Evolutionary conservation across 495 filamentous ascomycete genomes (phyloP).

Genomic region (Symbiotaphrina buchneri): DNA sequence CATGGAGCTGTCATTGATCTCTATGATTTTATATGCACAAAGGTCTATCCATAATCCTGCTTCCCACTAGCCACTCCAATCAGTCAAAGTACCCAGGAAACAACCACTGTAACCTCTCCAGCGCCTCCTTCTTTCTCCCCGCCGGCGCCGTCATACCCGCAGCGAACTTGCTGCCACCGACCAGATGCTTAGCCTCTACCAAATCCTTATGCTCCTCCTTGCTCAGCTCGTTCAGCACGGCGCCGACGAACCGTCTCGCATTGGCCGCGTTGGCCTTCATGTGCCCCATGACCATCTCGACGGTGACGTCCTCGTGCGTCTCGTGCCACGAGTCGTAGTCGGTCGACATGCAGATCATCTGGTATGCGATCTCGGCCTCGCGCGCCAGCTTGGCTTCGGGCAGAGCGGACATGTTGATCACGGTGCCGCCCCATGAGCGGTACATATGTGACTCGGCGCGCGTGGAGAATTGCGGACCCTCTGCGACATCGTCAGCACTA

Average conservation of each 20-base stretch:
- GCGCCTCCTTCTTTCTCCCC: constrained; percentile 16
- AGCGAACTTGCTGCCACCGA: constrained; percentile 34
- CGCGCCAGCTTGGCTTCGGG: constrained; percentile 90
- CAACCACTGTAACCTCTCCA: constrained; percentile 52
- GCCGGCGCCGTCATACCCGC: constrained; percentile 15
- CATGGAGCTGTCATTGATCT: too few species aligned
- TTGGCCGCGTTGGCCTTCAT: constrained; percentile 86
- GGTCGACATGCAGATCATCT: constrained; percentile 98
- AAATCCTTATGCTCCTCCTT: constrained; percentile 53
- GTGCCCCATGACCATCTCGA: constrained; percentile 92
- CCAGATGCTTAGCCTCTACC: constrained; percentile 57
- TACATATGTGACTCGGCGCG: constrained; percentile 90
- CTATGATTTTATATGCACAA: too few species aligned
- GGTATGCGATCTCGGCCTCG: constrained; percentile 90
- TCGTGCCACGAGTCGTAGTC: constrained; percentile 93
- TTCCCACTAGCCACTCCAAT: too few species aligned
- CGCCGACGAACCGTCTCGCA: constrained; percentile 62
- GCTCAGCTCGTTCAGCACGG: constrained; percentile 67
- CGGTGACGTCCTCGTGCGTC: constrained; percentile 54
- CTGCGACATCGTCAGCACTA: constrained; percentile 13
- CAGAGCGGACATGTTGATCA: constrained; percentile 96
- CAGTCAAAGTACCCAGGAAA: too few species aligned
- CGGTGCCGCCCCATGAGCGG: constrained; percentile 68
- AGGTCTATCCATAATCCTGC: too few species aligned
- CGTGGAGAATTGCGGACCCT: constrained; percentile 95